Conservation (phyloP, 2,329 filamentous ascomycete genomes). For the Sordariomycetes sp. region DNA sequence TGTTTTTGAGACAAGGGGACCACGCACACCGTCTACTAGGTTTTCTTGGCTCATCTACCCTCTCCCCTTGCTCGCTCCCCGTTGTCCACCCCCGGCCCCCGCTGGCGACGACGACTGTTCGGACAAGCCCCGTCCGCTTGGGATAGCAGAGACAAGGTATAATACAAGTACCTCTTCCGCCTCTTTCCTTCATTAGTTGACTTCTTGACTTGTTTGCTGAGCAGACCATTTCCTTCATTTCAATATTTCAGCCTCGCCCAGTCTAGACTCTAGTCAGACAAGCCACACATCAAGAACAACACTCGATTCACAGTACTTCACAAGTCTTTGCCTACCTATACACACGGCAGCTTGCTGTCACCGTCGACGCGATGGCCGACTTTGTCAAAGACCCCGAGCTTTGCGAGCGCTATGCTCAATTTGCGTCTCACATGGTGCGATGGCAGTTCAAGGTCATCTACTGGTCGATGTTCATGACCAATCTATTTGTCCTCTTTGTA, state of each 20-base stretch:
- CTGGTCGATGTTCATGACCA: slow-evolving; percentile 34
- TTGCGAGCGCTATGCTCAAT: slow-evolving; percentile 30
- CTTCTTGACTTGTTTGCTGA: neutral
- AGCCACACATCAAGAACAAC: neutral
- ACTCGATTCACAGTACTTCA: neutral
- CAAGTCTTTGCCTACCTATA: neutral
- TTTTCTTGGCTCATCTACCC: neutral
- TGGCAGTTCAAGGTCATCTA: slow-evolving; percentile 35
- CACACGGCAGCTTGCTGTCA: too few species aligned
- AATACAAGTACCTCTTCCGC: neutral
- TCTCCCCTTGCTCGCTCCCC: neutral
- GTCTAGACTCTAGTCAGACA: neutral
- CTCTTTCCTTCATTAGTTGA: neutral
- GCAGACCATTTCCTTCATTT: too few species aligned
- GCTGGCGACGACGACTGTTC: neutral
- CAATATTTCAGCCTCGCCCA: too few species aligned
- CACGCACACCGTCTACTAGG: neutral
- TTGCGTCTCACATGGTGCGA: slow-evolving; percentile 30
- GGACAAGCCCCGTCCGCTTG: neutral
- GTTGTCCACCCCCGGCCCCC: neutral
- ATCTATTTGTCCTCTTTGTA: slow-evolving; percentile 32
- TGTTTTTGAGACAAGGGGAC: neutral
- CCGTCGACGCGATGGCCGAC: slow-evolving; percentile 4
- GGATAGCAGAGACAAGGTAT: neutral
- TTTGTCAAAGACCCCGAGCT: slow-evolving; percentile 15